phyloP scores from a whole-genome alignment of 2,329 filamentous ascomycete species.

The Myriosclerotinia curreyana region DNA sequence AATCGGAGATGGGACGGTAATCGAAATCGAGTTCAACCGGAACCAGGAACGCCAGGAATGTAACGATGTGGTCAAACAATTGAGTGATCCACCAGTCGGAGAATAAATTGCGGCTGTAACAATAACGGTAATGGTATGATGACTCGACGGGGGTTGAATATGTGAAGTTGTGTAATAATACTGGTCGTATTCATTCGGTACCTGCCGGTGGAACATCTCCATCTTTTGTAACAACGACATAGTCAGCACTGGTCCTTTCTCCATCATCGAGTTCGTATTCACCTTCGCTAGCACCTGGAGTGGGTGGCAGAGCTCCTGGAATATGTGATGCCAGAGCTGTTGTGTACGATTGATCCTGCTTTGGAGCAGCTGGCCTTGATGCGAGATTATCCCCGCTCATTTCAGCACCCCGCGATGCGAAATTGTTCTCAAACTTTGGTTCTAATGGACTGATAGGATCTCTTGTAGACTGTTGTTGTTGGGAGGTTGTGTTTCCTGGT shows the following conservation, averaged over 20 bases:
- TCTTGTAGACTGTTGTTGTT: not conserved
- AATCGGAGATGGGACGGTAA: constrained; percentile 14
- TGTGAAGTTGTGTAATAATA: constrained; percentile 13
- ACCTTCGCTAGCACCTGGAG: constrained; percentile 41
- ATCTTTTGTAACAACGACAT: constrained; percentile 28
- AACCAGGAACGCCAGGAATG: constrained; percentile 18
- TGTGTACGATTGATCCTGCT: constrained; percentile 11
- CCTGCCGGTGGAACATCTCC: constrained; percentile 27
- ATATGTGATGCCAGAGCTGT: constrained; percentile 24
- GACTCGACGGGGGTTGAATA: not conserved
- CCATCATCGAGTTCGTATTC: constrained; percentile 35
- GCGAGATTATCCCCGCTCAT: not conserved
- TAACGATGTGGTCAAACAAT: constrained; percentile 18
- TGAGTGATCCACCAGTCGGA: constrained; percentile 19
- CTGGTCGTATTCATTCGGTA: constrained; percentile 20
- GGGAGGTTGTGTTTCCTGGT: not conserved
- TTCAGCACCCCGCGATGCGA: constrained; percentile 1
- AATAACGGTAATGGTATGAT: constrained; percentile 15
- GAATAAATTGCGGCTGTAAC: constrained; percentile 10
- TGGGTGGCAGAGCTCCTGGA: constrained; percentile 38
- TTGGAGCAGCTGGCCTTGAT: constrained; percentile 14
- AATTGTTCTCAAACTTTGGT: constrained; percentile 12
- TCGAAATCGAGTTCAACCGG: constrained; percentile 10
- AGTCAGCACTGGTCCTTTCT: constrained; percentile 31
- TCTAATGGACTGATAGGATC: constrained; percentile 18